Base-by-base conservation (phyloP, 805 yeast species). In the Wickerhamomyces alni region DNA sequence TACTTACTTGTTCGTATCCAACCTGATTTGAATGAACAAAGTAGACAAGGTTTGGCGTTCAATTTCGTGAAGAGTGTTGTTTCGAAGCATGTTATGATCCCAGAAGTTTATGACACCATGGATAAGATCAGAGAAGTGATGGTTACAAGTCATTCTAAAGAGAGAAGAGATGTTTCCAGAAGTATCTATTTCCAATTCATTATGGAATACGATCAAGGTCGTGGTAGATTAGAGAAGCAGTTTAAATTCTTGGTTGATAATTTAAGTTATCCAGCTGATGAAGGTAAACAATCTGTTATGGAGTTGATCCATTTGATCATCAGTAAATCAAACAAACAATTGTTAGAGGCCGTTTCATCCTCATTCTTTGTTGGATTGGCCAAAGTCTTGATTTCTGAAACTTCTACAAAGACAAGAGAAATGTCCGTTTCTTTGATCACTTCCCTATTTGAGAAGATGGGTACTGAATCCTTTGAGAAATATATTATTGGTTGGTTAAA, bases 131-230 rank as follows among this genome's bases (percentile, higher is more conserved):
- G 93, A 9, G 75, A 79, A 42, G 82, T 87, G 19, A 84, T 93
- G 95, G 81, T 93, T 21, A 89, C 95, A 1, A 87, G 85, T 60
- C 96, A 87, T 42, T 71, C 91, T 3, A 75, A 75, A 37, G 87
- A 82, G 53, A 85, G 87, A 38, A 72, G 98, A 42, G 89, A 83
- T 51, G 80, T 84, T 60, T 78, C 97, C 8, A 74, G 98, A 61
- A 75, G 86, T 47, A 78, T 84, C 2, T 93, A 79, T 57, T 83
- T 78, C 58, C 88, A 81, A 51, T 93, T 93, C 51, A 63, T 93
- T 54, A 83, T 87, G 83, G 96, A 88, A 51, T 93, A 86, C 55
- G 98, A 95, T 51, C 97, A 91, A 64, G 88, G 98, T 25, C 73
- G 80, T 51, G 88, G 91, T 4, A 75, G 87, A 47, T 59, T 93